Base-by-base conservation (phyloP, 306 rosid species). In the Spatholobus suberectus region DNA sequence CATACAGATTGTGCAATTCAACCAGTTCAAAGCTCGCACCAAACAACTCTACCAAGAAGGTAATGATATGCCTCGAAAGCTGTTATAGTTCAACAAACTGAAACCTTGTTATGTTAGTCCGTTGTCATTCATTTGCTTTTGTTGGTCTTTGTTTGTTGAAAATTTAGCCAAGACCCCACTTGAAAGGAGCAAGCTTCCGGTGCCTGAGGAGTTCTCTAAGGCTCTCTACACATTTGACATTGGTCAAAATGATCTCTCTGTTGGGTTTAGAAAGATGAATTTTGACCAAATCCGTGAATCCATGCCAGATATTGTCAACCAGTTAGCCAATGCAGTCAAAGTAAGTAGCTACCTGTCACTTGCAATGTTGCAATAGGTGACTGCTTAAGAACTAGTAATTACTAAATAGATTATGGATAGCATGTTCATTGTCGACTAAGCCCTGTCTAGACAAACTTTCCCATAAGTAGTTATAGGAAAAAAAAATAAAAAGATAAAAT, bases 201-300 rank as follows among this genome's bases (percentile, higher is more conserved):
- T 80, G 23, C 97, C 96, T 0, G 92, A 88, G 80, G 98, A 95
- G 52, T 95, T 90, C 77, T 72, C 94, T 15, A 93, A 88, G 87
- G 98, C 98, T 29, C 87, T 95, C 11, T 95, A 95, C 85, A 91
- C 95, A n/a, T 95, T 93, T 78, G 98, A 95, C 35, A 93, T 95
- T 44, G 98, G 98, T 11, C 98, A 95, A 61, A 95, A 95, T 82
- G 98, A 95, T 82, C 93, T 93, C 26, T 89, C 98, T 7, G 89
- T 80, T 51, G 98, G 98, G 12, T 91, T 93, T 75, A 85, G 98
- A 58, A 88, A 85, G 85, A 71, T 93, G 85, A 95, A 67, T 57
- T 83, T 80, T 14, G 92, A 91, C 17, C 97, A 95, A 66, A 89
- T 90, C 26, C 94, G 83, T 37, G 93, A 89, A 23, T 84, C 89